Conservation (phyloP, 208 protist genomes). For the Porcisia deanei region DNA sequence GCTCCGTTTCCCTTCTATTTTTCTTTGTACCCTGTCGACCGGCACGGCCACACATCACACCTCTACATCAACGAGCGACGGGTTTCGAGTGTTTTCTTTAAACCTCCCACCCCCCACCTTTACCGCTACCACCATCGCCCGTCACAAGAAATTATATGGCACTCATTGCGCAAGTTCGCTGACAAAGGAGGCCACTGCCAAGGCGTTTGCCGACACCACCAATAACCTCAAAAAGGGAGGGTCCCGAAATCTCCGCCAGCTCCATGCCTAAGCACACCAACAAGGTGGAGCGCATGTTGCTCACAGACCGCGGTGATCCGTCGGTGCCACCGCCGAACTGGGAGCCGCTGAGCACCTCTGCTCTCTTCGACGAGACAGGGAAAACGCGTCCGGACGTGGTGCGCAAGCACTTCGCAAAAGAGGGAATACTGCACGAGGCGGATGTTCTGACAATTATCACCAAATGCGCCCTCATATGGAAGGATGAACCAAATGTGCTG, state of each 20-base stretch:
- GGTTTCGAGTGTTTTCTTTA: too few relatives aligned
- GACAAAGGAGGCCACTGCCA: background rate
- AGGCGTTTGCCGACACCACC: conserved; percentile 2
- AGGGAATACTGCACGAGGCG: conserved; percentile 71
- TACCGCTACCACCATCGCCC: background rate
- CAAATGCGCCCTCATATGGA: conserved; percentile 71
- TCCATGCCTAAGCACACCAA: conserved; percentile 9
- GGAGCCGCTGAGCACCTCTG: conserved; percentile 55
- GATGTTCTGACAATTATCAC: conserved; percentile 81
- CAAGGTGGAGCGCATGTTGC: conserved; percentile 61
- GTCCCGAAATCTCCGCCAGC: background rate
- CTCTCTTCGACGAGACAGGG: conserved; percentile 60
- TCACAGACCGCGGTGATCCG: conserved; percentile 50
- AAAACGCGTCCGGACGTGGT: conserved; percentile 58
- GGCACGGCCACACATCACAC: background rate
- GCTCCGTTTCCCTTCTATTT: too few relatives aligned
- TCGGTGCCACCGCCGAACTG: conserved; percentile 62
- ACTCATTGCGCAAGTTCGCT: background rate
- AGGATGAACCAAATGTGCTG: conserved; percentile 88
- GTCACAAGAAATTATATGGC: conserved; percentile 1
- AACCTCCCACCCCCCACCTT: background rate
- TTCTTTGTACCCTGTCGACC: too few relatives aligned
- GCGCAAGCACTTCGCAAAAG: conserved; percentile 68
- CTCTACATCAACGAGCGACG: background rate
- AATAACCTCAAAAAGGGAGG: background rate